phyloP scores from a whole-genome alignment of 306 rosid species.

The Malus domestica region DNA sequence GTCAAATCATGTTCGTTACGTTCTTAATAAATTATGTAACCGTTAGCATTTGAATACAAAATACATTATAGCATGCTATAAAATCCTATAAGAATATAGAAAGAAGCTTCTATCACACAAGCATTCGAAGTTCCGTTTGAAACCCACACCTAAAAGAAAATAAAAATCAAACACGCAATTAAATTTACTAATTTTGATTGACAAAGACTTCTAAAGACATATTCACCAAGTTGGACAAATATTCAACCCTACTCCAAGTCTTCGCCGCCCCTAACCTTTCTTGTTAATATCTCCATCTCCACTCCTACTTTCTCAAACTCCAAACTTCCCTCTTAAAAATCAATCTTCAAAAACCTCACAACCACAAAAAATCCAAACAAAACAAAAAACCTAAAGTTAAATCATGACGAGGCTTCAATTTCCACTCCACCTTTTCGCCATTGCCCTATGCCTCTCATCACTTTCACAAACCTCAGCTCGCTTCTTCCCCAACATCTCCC shows the following conservation, averaged over 20 bases:
- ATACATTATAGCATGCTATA: too few relatives aligned
- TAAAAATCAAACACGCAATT: not conserved
- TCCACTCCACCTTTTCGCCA: conserved; percentile 1
- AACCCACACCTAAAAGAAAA: not conserved
- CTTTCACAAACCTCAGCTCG: conserved; percentile 36
- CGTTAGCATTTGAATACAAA: too few relatives aligned
- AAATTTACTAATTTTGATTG: not conserved
- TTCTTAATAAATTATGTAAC: too few relatives aligned
- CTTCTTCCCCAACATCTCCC: conserved; percentile 55
- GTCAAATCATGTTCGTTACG: too few relatives aligned
- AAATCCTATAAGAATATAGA: too few relatives aligned
- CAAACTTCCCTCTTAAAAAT: not conserved
- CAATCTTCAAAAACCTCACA: not conserved
- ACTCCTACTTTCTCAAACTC: too few relatives aligned
- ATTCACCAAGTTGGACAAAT: not conserved
- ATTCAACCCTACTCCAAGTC: not conserved
- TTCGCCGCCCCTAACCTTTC: not conserved
- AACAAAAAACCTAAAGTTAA: not conserved
- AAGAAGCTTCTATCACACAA: not conserved
- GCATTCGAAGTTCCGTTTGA: not conserved
- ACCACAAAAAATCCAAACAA: not conserved
- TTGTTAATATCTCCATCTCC: not conserved
- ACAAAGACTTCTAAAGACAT: not conserved
- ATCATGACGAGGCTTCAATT: conserved; percentile 23
- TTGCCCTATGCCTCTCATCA: conserved; percentile 9